A percentile compares a stretch with the other conserved stretches of the same genome.
Evolutionary conservation across 169 alveolate genomes (phyloP).

Genomic region (Cryptosporidium meleagridis): DNA sequence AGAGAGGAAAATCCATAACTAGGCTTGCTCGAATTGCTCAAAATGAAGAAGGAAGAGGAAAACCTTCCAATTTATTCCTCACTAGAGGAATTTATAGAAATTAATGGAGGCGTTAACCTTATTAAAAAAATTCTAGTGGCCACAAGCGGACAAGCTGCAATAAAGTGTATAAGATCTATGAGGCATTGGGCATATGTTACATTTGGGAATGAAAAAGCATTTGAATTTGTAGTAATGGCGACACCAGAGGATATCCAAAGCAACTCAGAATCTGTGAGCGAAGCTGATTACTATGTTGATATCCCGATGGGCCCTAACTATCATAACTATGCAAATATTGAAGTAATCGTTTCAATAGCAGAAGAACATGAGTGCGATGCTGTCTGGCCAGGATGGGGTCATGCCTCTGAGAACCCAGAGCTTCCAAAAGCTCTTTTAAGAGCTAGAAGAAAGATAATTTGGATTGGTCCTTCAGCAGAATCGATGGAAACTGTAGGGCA

Average conservation of each 20-base stretch:
- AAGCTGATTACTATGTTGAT: constrained; percentile 81
- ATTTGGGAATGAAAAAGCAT: constrained; percentile 79
- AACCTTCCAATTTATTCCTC: constrained; percentile 25
- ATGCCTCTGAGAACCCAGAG: constrained; percentile 91
- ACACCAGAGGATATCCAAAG: constrained; percentile 85
- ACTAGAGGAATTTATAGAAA: constrained; percentile 39
- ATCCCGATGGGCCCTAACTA: constrained; percentile 84
- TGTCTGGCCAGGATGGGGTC: constrained; percentile 98
- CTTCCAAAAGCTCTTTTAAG: constrained; percentile 85
- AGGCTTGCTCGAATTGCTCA: background rate
- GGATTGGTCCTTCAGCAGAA: constrained; percentile 91
- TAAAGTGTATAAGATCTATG: constrained; percentile 79
- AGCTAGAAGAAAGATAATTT: constrained; percentile 84
- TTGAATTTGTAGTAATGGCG: constrained; percentile 85
- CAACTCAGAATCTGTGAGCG: constrained; percentile 81
- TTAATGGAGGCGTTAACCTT: constrained; percentile 51
- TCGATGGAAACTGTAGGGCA: constrained; percentile 93
- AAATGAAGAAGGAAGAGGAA: constrained; percentile 5
- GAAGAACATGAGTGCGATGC: constrained; percentile 88
- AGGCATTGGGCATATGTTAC: constrained; percentile 81
- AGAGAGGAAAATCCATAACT: background rate
- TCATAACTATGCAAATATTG: constrained; percentile 84
- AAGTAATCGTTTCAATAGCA: constrained; percentile 79
- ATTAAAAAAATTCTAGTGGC: constrained; percentile 79
- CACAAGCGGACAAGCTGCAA: constrained; percentile 81